Evolutionary conservation across 1,284 basidiomycete genomes (phyloP).

Genomic region (Cryptococcus sp.): DNA sequence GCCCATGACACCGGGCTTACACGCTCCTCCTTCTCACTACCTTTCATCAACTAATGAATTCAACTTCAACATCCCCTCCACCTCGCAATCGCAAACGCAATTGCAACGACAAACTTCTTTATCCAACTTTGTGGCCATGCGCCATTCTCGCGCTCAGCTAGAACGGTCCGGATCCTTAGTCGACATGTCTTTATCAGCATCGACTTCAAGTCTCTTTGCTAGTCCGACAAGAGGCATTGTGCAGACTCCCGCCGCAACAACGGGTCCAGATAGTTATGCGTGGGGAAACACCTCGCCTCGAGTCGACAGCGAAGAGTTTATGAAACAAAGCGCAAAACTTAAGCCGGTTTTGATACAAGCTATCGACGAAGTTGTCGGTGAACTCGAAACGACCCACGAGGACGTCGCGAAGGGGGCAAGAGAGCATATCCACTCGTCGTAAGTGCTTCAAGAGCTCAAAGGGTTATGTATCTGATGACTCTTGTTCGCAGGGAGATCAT

Average conservation of each 20-base stretch:
- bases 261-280: not conserved
- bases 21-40: constrained; percentile 44
- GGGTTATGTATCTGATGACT: not conserved
- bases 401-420: constrained; percentile 91
- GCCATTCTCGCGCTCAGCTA: constrained; percentile 50
- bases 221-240: constrained; percentile 23
- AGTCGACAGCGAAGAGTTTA: constrained; percentile 43
- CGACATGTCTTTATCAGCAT: constrained; percentile 26
- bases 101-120: constrained; percentile 35
- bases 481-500: constrained; percentile 76
- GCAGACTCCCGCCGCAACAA: constrained; percentile 3
- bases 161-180: constrained; percentile 40
- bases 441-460: constrained; percentile 41
- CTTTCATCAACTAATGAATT: constrained; percentile 28
- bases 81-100: constrained; percentile 8
- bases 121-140: constrained; percentile 52
- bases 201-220: constrained; percentile 37
- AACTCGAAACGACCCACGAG: constrained; percentile 93
- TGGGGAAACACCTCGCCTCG: constrained; percentile 7
- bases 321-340: constrained; percentile 49
- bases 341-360: constrained; percentile 73
- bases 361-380: constrained; percentile 90
- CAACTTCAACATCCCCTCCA: constrained; percentile 7
- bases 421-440: constrained; percentile 97
- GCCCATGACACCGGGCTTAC: constrained; percentile 42